Evolutionary conservation across 2,329 filamentous ascomycete species (phyloP).

Genomic region (Monosporascus sp.): DNA sequence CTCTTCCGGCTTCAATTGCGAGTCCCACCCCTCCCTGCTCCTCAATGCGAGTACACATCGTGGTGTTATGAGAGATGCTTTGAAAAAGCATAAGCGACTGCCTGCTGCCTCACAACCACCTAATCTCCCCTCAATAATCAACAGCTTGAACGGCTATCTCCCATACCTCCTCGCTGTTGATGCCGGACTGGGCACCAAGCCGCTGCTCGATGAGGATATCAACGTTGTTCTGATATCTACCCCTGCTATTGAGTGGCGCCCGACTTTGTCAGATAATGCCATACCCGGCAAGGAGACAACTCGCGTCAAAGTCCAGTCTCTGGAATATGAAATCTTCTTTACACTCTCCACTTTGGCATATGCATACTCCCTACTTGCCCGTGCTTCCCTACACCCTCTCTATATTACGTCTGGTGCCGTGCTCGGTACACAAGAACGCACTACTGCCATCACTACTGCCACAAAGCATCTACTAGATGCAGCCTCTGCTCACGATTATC

Average conservation of each 20-base stretch:
- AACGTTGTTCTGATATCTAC: slow-evolving; percentile 58
- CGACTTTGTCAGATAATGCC: slow-evolving; percentile 64
- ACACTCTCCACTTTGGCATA: slow-evolving; percentile 72
- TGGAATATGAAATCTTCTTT: slow-evolving; percentile 83
- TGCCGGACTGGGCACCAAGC: slow-evolving; percentile 57
- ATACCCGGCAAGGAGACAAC: slow-evolving; percentile 60
- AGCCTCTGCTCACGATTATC: slow-evolving; percentile 70
- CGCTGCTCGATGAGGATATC: slow-evolving; percentile 55
- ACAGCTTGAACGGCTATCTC: slow-evolving; percentile 70
- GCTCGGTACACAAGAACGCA: slow-evolving; percentile 60
- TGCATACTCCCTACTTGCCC: slow-evolving; percentile 66
- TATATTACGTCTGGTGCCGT: slow-evolving; percentile 62
- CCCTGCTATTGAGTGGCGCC: slow-evolving; percentile 76
- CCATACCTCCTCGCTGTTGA: slow-evolving; percentile 79
- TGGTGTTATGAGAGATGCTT: slow-evolving; percentile 71
- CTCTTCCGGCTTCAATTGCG: slow-evolving; percentile 68
- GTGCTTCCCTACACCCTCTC: slow-evolving; percentile 67
- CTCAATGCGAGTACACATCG: slow-evolving; percentile 78
- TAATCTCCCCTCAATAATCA: slow-evolving; percentile 65
- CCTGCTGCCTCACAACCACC: slow-evolving; percentile 63
- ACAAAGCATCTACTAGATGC: slow-evolving; percentile 76
- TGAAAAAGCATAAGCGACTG: slow-evolving; percentile 90
- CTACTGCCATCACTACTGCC: slow-evolving; percentile 64
- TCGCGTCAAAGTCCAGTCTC: slow-evolving; percentile 64
- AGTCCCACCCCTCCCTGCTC: slow-evolving; percentile 84